Base-by-base conservation (phyloP, 805 yeast genomes). In the Myxozyma sirexii region DNA sequence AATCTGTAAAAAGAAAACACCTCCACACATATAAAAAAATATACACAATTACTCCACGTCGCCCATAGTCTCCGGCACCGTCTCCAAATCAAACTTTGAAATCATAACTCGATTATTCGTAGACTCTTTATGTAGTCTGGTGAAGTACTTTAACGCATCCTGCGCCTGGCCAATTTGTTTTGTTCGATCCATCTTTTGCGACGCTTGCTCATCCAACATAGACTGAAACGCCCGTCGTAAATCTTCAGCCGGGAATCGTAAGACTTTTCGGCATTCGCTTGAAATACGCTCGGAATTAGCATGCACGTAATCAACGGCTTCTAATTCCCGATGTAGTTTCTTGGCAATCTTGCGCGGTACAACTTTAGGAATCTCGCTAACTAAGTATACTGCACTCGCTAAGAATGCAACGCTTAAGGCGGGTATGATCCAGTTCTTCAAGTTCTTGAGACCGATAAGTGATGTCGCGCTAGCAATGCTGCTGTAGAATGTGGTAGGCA, bases 291-390 rank as follows among this genome's bases (percentile, higher is more conserved):
- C 81, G 0, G 97, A 84, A 71, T 92, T 93, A 46, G 78, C 68
- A 67, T 88, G 94, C 12, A 88, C 84, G 68, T 91, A 94, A 61
- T 92, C 97, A 66, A 84, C 74, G 15, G 81, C 82, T 43, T 78
- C 78, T 35, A 94, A 77, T 68, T 86, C 87, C 5, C 70, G 70
- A 63, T 81, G 82, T 65, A 93, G 82, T 72, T 88, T 90, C 49
- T 80, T 78, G 0, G 94, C 90, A 59, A 90, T 80, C 59, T 91
- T 91, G 65, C 90, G 79, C 19, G 97, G 96, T 67, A 90, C 84
- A 0, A 97, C 96, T 67, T 87, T 83, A 1, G 97, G 97, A 13
- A 96, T 83, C 72, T 94, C 98, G 60, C 80, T 78, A 19, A 90
- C 76, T 58, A 91, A 71, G 68, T 88, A 90, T 42, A 84, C 82